Evolutionary conservation across 257 asterid genomes (phyloP).

Genomic region (Misopates orontium): DNA sequence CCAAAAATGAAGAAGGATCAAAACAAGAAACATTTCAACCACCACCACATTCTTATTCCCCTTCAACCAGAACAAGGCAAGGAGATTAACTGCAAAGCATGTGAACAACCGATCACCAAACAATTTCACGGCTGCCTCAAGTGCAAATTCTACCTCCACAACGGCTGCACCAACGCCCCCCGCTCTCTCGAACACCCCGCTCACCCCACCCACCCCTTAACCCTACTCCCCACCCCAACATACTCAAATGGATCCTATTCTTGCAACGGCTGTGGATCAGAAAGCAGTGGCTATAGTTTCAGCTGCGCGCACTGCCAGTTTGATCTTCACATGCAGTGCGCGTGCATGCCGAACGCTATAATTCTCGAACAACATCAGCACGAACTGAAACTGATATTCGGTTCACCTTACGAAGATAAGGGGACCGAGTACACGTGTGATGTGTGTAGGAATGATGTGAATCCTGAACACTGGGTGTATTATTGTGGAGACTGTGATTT

Average conservation of each 20-base stretch:
- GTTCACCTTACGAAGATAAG: constrained; percentile 14
- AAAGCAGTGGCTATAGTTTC: constrained; percentile 28
- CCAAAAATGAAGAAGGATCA: no score
- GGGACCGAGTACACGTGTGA: constrained; percentile 22
- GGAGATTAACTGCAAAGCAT: constrained; percentile 30
- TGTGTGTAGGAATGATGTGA: constrained; percentile 15
- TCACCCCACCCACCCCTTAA: constrained; percentile 37
- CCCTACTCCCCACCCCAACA: constrained; percentile 39
- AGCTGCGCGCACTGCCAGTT: constrained; percentile 38
- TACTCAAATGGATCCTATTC: constrained; percentile 22
- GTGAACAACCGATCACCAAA: constrained; percentile 16
- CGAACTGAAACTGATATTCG: constrained; percentile 25
- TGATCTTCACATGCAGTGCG: constrained; percentile 40
- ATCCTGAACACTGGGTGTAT: constrained; percentile 27
- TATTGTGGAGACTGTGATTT: constrained; percentile 36
- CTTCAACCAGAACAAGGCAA: constrained; percentile 32
- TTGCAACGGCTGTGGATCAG: constrained; percentile 34
- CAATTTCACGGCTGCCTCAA: constrained; percentile 38
- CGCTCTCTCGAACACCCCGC: constrained; percentile 39
- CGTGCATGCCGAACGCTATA: constrained; percentile 8
- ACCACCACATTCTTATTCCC: constrained; percentile 30
- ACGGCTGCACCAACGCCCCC: constrained; percentile 34
- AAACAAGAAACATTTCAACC: constrained; percentile 38
- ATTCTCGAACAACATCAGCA: constrained; percentile 21
- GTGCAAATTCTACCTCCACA: constrained; percentile 40